A percentile compares a stretch with the other conserved stretches of the same genome.
phyloP scores from a whole-genome alignment of 2,329 filamentous ascomycete genomes.

The Aureobasidium sp. region DNA sequence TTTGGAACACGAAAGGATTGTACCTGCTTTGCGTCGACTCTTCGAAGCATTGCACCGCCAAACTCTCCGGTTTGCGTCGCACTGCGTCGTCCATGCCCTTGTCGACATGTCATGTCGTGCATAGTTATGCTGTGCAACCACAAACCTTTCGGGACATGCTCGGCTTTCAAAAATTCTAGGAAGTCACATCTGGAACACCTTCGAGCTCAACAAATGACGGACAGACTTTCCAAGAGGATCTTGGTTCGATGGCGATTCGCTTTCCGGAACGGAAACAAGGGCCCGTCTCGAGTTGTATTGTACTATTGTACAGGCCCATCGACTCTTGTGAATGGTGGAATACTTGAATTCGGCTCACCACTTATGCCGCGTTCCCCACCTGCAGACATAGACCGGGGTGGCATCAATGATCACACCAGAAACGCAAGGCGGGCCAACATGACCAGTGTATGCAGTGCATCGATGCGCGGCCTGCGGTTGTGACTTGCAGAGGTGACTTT shows the following conservation, averaged over 20 bases:
- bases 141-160: background rate
- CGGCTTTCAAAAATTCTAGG: background rate
- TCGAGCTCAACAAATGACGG: background rate
- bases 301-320: background rate
- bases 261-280: background rate
- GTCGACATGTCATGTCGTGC: background rate
- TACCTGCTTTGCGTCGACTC: background rate
- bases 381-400: background rate
- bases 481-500: background rate
- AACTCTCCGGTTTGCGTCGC: background rate
- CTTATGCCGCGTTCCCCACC: background rate
- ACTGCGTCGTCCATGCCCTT: background rate
- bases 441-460: background rate
- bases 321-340: background rate
- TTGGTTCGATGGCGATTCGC: background rate
- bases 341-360: constrained; percentile 2
- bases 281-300: background rate
- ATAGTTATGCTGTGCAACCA: background rate
- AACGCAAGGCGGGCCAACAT: background rate
- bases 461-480: background rate
- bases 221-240: background rate
- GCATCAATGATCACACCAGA: background rate
- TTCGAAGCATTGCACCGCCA: background rate
- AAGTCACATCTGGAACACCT: background rate
- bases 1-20: background rate